Evolutionary conservation across 495 filamentous ascomycete species (phyloP).

Genomic region (Glonium stellatum): DNA sequence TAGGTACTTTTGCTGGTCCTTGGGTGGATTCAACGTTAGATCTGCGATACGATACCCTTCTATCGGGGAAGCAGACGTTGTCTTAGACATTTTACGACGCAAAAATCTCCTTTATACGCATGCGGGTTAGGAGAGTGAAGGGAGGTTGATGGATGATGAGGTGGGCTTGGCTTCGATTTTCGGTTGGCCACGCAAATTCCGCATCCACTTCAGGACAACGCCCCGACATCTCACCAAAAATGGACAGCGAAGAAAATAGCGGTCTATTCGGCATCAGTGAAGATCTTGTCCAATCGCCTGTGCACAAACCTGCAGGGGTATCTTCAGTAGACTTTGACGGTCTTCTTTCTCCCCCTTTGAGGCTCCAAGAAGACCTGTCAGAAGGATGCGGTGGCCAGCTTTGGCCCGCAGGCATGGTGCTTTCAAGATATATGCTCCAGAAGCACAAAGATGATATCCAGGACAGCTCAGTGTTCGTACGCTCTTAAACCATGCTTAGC

Average conservation of each 20-base stretch:
- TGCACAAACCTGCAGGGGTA: slow-evolving; percentile 56
- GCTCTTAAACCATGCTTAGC: background rate
- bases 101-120: background rate
- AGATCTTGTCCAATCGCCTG: slow-evolving; percentile 58
- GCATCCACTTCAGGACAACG: background rate
- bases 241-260: slow-evolving; percentile 15
- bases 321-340: slow-evolving; percentile 65
- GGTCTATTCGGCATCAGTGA: slow-evolving; percentile 47
- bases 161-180: background rate
- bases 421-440: slow-evolving; percentile 75
- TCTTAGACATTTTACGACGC: slow-evolving; percentile 3
- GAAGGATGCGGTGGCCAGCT: slow-evolving; percentile 86
- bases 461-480: slow-evolving; percentile 66
- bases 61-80: background rate
- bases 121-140: background rate
- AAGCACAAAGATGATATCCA: slow-evolving; percentile 54
- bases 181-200: background rate
- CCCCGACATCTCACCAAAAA: slow-evolving; percentile 4
- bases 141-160: background rate
- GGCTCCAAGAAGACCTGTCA: slow-evolving; percentile 73
- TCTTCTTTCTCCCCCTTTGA: slow-evolving; percentile 59
- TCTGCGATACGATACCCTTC: slow-evolving; percentile 2
- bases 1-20: slow-evolving; percentile 33
- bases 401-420: slow-evolving; percentile 88
- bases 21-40: slow-evolving; percentile 8